phyloP scores from a whole-genome alignment of 352 stramenopile species.

The Phytopythium boreale region DNA sequence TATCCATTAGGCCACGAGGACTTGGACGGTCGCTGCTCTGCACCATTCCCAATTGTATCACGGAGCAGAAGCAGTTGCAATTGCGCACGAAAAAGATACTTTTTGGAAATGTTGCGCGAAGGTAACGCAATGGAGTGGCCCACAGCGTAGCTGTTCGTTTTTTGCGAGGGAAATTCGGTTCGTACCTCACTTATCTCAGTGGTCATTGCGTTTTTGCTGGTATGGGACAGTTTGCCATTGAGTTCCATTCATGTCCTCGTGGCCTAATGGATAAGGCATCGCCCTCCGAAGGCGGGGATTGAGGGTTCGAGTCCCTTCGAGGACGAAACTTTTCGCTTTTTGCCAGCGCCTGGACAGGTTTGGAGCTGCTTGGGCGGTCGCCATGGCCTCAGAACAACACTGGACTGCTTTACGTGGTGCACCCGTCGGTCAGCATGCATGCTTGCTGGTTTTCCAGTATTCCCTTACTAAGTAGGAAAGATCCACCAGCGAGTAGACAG shows the following conservation, averaged over 20 bases:
- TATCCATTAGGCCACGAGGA: conserved; percentile 71
- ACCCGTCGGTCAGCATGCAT: too few species aligned
- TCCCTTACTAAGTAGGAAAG: too few species aligned
- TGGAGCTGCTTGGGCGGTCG: neutral
- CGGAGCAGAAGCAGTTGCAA: neutral
- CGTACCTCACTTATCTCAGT: neutral
- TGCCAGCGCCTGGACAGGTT: neutral
- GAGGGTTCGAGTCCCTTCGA: conserved; percentile 69
- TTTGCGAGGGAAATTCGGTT: neutral
- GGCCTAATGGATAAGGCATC: conserved; percentile 78
- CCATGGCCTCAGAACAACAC: too few species aligned
- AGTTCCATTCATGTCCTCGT: conserved; percentile 21
- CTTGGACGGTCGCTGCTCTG: conserved; percentile 7
- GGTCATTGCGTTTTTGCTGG: neutral
- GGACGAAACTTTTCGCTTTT: conserved; percentile 32
- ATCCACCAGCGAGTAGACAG: too few species aligned
- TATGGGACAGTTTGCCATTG: neutral
- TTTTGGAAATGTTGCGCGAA: conserved; percentile 7
- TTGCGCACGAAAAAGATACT: conserved; percentile 8
- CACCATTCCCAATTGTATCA: neutral
- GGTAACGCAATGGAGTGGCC: conserved; percentile 3
- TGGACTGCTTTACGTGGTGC: too few species aligned
- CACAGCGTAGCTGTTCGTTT: neutral
- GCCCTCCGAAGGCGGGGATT: conserved; percentile 70
- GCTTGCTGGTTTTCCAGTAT: too few species aligned